Evolutionary conservation across 768 basidiomycete species (phyloP).

Genomic region (Lepiota brunneoincarnata): DNA sequence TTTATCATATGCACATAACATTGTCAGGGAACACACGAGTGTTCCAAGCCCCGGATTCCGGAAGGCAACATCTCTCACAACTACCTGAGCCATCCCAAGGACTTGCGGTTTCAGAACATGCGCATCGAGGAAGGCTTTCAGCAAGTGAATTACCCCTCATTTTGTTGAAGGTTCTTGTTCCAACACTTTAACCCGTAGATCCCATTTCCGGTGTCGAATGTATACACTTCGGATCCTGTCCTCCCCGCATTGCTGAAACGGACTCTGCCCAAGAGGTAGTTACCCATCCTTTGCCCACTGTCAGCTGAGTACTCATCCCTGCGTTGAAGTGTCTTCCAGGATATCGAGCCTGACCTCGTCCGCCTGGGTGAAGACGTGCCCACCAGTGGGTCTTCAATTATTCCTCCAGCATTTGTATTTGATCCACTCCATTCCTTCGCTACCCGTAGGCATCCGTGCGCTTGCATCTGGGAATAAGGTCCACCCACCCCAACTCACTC

Average conservation of each 20-base stretch:
- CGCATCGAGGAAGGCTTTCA: constrained; percentile 68
- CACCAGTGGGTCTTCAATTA: constrained; percentile 35
- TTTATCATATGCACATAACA: background rate
- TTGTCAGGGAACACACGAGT: background rate
- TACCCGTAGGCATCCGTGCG: constrained; percentile 47
- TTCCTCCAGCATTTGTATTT: background rate
- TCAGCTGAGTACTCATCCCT: background rate
- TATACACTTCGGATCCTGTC: constrained; percentile 59
- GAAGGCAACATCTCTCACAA: background rate
- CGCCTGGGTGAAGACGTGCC: constrained; percentile 55
- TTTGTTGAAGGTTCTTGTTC: background rate
- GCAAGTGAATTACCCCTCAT: constrained; percentile 31
- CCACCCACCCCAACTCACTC: constrained; percentile 50
- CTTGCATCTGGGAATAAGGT: constrained; percentile 43
- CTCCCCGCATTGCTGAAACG: constrained; percentile 60
- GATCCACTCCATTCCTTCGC: background rate
- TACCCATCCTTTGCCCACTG: background rate
- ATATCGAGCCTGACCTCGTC: constrained; percentile 60
- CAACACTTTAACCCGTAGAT: constrained; percentile 27
- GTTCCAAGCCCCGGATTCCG: background rate
- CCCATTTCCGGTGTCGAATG: constrained; percentile 55
- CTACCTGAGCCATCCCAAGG: background rate
- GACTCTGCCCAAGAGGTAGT: constrained; percentile 46
- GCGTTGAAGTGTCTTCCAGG: constrained; percentile 35
- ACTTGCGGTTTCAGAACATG: constrained; percentile 35